Evolutionary conservation across 73 alveolate species (phyloP), one percentile per base, ranked within the genome.

Genomic region (Paramecium sexaurelia): DNA sequence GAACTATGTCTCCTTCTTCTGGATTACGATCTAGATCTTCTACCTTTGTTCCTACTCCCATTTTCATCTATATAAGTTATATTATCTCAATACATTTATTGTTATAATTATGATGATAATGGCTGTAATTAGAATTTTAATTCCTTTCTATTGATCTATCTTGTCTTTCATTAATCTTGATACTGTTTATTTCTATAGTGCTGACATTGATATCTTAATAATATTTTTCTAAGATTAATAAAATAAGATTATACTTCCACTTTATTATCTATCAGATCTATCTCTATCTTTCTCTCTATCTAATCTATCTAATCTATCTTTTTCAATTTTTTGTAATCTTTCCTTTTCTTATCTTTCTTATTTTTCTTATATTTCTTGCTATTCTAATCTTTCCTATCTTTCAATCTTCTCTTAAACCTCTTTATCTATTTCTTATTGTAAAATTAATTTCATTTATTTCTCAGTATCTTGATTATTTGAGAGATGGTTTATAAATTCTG

Each of bases 1-100:
- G 90, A 45, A 33, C 90, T 78, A 41, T 40, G 68, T 78, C 55
- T 41, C 55, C 73, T 78, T 27, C 22, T 78, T 43, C 55, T 61
- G 39, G 83, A 61, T 61, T 26, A 24, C 26, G 83, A 61, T 61
- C 83, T 61, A 26, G 83, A 61, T 61, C 83, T 61, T 11, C 83
- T 61, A 20, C 90, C 90, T 78, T 41, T 78, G 73, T 22, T 24
- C 9, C 73, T 78, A 3, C 32, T 33, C 3, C 43, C 40, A 78
- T 43, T 78, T 27, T 78, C 40, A 29, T 29, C 71, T 41, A 32
- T 75, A 37, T 40, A 41, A 22, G 45, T 20, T 40, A 41, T 29
- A 35, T 66, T 29, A 32, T 29, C 41, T 39, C 29, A 3, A 29
- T 61, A 61, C 83, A 61, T 61, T 32, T 61, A 61, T 61, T 61